phyloP scores from a whole-genome alignment of 2,329 filamentous ascomycete genomes.

The Trichoderma koningii region DNA sequence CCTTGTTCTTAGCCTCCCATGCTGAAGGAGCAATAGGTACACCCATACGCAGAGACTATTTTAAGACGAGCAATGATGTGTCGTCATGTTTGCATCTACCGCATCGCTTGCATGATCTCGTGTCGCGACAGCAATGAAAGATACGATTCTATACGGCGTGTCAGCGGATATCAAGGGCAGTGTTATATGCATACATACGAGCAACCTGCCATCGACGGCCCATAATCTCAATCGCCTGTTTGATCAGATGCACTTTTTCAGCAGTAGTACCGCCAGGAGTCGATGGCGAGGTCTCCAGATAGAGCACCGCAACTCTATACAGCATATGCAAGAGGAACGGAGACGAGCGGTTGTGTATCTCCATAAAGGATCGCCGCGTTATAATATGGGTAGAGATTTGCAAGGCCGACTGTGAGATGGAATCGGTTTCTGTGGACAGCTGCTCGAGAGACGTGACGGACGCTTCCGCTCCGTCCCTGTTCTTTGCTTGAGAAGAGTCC shows the following conservation, averaged over 20 bases:
- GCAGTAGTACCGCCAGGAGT: background rate
- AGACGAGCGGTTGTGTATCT: background rate
- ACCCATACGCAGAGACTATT: no score
- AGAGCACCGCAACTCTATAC: constrained; percentile 13
- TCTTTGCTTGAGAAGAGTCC: background rate
- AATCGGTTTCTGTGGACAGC: constrained; percentile 7
- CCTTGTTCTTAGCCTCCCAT: background rate
- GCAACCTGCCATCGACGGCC: constrained; percentile 17
- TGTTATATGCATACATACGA: background rate
- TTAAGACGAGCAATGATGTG: background rate
- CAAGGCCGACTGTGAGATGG: constrained; percentile 10
- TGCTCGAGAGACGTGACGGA: background rate
- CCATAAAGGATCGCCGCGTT: background rate
- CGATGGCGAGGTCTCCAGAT: constrained; percentile 5
- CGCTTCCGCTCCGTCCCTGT: background rate
- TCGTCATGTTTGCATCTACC: background rate
- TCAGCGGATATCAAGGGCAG: background rate
- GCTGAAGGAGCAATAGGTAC: no score
- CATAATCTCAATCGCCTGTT: constrained; percentile 1
- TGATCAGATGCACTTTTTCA: constrained; percentile 8
- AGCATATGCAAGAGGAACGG: constrained; percentile 23
- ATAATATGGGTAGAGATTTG: constrained; percentile 10
- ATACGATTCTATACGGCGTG: background rate
- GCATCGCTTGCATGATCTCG: constrained; percentile 22
- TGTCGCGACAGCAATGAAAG: constrained; percentile 18